These are phyloP conservation scores for Scheffersomyces lignosus DNA, from an alignment of 805 yeast species.

Conservation along the genomic window DNA sequence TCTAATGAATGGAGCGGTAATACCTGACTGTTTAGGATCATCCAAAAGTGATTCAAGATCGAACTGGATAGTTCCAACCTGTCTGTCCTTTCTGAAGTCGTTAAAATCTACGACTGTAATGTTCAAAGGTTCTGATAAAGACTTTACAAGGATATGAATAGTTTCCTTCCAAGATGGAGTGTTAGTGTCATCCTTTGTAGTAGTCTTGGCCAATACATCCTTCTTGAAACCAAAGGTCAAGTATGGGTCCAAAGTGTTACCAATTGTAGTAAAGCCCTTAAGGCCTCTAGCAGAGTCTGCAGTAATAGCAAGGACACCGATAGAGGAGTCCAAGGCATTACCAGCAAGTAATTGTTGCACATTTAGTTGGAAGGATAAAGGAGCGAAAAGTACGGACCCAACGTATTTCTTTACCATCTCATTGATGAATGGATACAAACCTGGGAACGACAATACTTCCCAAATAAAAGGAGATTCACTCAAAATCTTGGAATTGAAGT, in stretches of 20 bases:
- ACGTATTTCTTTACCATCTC: slow-evolving; percentile 82
- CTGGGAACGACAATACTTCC: slow-evolving; percentile 87
- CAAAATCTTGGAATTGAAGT: slow-evolving; percentile 69
- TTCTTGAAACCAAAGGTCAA: slow-evolving; percentile 66
- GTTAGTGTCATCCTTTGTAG: slow-evolving; percentile 62
- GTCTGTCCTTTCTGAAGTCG: slow-evolving; percentile 75
- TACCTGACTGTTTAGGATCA: slow-evolving; percentile 48
- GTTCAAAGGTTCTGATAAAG: slow-evolving; percentile 80
- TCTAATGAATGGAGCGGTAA: slow-evolving; percentile 62
- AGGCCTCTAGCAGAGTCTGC: slow-evolving; percentile 67
- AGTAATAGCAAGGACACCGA: slow-evolving; percentile 79
- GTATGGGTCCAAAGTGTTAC: slow-evolving; percentile 89
- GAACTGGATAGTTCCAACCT: slow-evolving; percentile 73
- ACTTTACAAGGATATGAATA: slow-evolving; percentile 63
- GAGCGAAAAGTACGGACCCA: slow-evolving; percentile 86
- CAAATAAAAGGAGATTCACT: slow-evolving; percentile 85
- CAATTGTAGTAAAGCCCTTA: slow-evolving; percentile 66
- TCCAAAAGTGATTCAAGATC: slow-evolving; percentile 67
- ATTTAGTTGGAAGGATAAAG: slow-evolving; percentile 90
- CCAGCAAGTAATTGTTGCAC: slow-evolving; percentile 89
- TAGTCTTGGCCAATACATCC: slow-evolving; percentile 64
- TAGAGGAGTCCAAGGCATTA: slow-evolving; percentile 70
- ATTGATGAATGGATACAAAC: slow-evolving; percentile 76
- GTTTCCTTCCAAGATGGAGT: slow-evolving; percentile 86
- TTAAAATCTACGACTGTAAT: slow-evolving; percentile 76